Conservation (phyloP, 2,329 filamentous ascomycete genomes). For the Lecanosticta acicola region DNA sequence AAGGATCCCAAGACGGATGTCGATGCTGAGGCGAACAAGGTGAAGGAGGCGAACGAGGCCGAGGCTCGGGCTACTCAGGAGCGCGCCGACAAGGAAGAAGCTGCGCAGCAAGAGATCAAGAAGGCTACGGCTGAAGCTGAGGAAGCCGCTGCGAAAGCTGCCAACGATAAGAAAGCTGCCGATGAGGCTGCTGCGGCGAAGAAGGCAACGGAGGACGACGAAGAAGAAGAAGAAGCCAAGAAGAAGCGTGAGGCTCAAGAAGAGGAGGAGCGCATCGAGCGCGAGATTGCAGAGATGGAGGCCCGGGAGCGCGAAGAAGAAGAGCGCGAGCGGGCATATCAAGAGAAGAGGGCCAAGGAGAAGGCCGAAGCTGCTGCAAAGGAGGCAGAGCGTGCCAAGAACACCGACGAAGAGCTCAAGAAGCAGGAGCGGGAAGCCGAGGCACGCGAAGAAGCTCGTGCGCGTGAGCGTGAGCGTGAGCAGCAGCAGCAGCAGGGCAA, state of each 20-base stretch:
- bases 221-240: conserved; percentile 28
- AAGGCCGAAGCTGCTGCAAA: conserved; percentile 44
- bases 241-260: conserved; percentile 39
- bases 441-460: conserved; percentile 41
- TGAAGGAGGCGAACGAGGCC: conserved; percentile 50
- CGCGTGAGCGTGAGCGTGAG: conserved; percentile 29
- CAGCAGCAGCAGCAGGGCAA: conserved; percentile 18
- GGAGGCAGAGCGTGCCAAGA: conserved; percentile 48
- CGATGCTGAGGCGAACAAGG: conserved; percentile 31
- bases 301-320: conserved; percentile 20
- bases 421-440: conserved; percentile 47
- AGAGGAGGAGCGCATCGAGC: conserved; percentile 43
- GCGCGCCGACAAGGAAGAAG: conserved; percentile 18
- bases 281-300: conserved; percentile 61
- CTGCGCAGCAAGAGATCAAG: conserved; percentile 37
- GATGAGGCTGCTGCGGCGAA: conserved; percentile 32
- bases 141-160: conserved; percentile 46
- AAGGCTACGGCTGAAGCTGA: conserved; percentile 37
- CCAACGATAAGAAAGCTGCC: conserved; percentile 33
- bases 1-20: conserved; percentile 53
- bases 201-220: conserved; percentile 33
- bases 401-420: conserved; percentile 51
- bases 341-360: conserved; percentile 64
- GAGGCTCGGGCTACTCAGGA: conserved; percentile 43
- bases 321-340: conserved; percentile 52